These are phyloP conservation scores for Penicillium sp. DNA, from an alignment of 2,329 filamentous ascomycete species.

Conservation along the genomic window DNA sequence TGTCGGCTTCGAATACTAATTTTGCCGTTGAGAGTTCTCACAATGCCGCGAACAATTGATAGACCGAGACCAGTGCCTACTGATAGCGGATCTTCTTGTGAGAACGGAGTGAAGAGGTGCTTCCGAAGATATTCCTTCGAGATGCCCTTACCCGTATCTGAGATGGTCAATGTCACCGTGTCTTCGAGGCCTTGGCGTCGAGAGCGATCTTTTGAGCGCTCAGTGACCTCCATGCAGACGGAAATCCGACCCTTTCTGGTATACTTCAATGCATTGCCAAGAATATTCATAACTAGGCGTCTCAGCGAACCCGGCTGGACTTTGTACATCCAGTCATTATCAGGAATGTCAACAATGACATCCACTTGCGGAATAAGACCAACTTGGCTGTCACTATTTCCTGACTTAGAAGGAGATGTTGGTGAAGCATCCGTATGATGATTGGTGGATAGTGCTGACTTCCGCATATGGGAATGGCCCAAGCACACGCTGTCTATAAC, in stretches of 20 bases:
- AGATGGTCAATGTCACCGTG: constrained; percentile 43
- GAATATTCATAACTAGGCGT: constrained; percentile 33
- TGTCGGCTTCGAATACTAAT: constrained; percentile 9
- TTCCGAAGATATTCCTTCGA: constrained; percentile 57
- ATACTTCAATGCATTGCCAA: constrained; percentile 34
- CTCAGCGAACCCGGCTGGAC: constrained; percentile 24
- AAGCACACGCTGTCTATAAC: constrained; percentile 25
- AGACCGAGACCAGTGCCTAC: constrained; percentile 63
- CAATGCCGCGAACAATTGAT: constrained; percentile 52
- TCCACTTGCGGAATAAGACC: neutral
- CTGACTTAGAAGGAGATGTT: neutral
- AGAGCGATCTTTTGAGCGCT: constrained; percentile 9
- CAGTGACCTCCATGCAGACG: constrained; percentile 10
- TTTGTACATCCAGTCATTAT: constrained; percentile 23
- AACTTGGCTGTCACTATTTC: neutral
- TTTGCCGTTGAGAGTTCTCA: constrained; percentile 5
- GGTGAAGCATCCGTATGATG: neutral
- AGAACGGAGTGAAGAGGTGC: constrained; percentile 59
- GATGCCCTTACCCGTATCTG: constrained; percentile 64
- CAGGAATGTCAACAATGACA: neutral
- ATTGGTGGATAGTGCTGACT: neutral
- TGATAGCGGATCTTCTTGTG: constrained; percentile 57
- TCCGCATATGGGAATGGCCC: constrained; percentile 14
- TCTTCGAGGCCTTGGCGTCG: constrained; percentile 7
- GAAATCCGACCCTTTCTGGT: constrained; percentile 26